These are phyloP conservation scores for Aspergillus flavus DNA, from an alignment of 2,329 filamentous ascomycete genomes.

Conservation along the genomic window DNA sequence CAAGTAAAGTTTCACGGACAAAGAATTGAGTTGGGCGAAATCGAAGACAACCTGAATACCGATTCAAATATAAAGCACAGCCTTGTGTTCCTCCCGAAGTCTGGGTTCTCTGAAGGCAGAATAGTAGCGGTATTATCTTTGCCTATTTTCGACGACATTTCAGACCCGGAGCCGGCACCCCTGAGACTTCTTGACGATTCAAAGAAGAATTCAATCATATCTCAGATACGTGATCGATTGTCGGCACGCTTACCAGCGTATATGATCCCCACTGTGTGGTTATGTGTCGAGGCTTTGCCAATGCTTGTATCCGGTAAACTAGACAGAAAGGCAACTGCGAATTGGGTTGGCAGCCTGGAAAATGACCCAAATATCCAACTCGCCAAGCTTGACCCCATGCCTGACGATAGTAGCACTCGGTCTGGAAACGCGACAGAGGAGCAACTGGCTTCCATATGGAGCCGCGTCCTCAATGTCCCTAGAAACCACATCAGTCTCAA, in stretches of 20 bases:
- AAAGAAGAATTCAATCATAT: constrained; percentile 24
- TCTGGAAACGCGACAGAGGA: constrained; percentile 33
- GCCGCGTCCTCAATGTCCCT: constrained; percentile 44
- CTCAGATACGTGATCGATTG: constrained; percentile 33
- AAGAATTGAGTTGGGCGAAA: constrained; percentile 62
- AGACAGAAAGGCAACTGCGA: constrained; percentile 43
- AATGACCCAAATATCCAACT: constrained; percentile 28
- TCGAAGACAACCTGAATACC: constrained; percentile 44
- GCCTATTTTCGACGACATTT: constrained; percentile 20
- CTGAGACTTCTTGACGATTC: constrained; percentile 28
- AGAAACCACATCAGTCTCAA: constrained; percentile 34
- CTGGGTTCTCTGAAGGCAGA: constrained; percentile 36
- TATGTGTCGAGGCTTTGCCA: constrained; percentile 50
- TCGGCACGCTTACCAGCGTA: constrained; percentile 45
- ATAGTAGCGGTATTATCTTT: constrained; percentile 38
- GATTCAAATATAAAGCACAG: constrained; percentile 38
- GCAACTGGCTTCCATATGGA: constrained; percentile 37
- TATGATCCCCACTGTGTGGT: constrained; percentile 51
- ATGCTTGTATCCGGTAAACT: constrained; percentile 50
- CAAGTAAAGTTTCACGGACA: constrained; percentile 70
- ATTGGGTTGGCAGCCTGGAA: constrained; percentile 35
- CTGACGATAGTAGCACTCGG: constrained; percentile 9
- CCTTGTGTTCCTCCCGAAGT: constrained; percentile 39
- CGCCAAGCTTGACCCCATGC: not conserved
- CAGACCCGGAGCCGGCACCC: constrained; percentile 21